Evolutionary conservation across 2,329 filamentous ascomycete genomes (phyloP).

Genomic region (Aureobasidium melanogenum): DNA sequence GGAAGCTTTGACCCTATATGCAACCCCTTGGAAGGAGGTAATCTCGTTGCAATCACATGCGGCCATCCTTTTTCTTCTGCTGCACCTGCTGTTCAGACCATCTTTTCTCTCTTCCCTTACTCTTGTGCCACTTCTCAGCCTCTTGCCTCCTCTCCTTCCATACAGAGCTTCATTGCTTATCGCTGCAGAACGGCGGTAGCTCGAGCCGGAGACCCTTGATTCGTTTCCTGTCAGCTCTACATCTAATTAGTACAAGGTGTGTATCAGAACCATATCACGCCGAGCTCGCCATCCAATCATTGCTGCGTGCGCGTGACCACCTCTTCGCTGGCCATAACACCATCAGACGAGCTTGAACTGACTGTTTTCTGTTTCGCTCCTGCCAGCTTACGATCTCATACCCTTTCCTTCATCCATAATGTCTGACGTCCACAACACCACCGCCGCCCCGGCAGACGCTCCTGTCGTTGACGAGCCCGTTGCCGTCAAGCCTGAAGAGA

Average conservation of each 20-base stretch:
- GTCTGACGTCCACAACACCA: constrained; percentile 19
- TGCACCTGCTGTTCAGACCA: constrained; percentile 2
- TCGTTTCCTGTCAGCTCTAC: constrained; percentile 7
- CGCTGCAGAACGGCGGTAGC: constrained; percentile 4
- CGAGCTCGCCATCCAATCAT: not conserved
- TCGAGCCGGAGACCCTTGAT: constrained; percentile 10
- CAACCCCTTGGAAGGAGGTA: constrained; percentile 8
- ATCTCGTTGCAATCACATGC: constrained; percentile 11
- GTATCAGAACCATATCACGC: not conserved
- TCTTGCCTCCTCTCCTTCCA: not conserved
- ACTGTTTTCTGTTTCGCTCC: constrained; percentile 4
- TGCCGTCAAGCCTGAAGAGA: constrained; percentile 12
- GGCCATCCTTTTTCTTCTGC: constrained; percentile 9
- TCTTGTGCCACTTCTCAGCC: constrained; percentile 11
- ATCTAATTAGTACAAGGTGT: constrained; percentile 11
- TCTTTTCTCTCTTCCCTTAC: constrained; percentile 2
- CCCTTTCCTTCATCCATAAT: constrained; percentile 16
- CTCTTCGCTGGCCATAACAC: not conserved
- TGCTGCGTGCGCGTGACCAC: not conserved
- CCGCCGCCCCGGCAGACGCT: constrained; percentile 11
- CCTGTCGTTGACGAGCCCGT: constrained; percentile 12
- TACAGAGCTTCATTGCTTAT: constrained; percentile 8
- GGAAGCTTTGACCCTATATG: not conserved
- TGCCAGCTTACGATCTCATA: constrained; percentile 7
- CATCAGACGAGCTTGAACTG: not conserved